Conservation (phyloP, 2,329 filamentous ascomycete species). For the Aspergillus chevalieri region DNA sequence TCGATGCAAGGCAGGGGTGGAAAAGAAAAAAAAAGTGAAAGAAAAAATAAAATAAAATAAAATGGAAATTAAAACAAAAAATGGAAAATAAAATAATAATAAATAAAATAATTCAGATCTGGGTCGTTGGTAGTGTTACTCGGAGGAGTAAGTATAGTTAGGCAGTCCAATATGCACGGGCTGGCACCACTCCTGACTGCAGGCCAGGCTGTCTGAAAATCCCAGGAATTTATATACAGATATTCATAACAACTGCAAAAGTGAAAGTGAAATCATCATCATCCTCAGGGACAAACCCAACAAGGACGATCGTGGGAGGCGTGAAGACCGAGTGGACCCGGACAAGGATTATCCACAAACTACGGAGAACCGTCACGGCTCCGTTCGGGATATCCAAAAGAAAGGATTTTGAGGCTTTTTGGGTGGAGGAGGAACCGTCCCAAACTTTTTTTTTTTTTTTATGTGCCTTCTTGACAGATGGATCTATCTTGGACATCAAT, state of each 20-base stretch:
- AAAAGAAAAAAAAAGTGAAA: slow-evolving; percentile 6
- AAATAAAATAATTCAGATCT: slow-evolving; percentile 4
- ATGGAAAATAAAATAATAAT: not conserved
- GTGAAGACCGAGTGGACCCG: slow-evolving; percentile 3
- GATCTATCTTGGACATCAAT: not conserved
- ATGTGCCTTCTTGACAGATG: not conserved
- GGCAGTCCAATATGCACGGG: not conserved
- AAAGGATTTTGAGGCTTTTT: not conserved
- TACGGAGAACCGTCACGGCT: slow-evolving; percentile 13
- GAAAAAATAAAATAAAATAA: not conserved
- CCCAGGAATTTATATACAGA: not conserved
- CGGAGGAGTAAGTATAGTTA: too few species aligned
- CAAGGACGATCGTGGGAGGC: slow-evolving; percentile 20
- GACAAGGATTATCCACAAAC: slow-evolving; percentile 18
- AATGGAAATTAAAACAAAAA: not conserved
- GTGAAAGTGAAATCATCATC: not conserved
- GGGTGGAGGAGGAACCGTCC: not conserved
- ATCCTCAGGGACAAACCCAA: slow-evolving; percentile 2
- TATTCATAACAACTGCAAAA: not conserved
- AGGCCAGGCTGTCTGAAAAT: slow-evolving; percentile 5
- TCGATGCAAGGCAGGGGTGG: slow-evolving; percentile 16
- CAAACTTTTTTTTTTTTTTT: not conserved
- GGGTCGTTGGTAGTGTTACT: not conserved
- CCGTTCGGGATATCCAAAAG: slow-evolving; percentile 7
- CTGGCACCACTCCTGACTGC: slow-evolving; percentile 1